These are phyloP conservation scores for Peterozyma xylosa DNA, from an alignment of 805 yeast species.

Conservation along the genomic window DNA sequence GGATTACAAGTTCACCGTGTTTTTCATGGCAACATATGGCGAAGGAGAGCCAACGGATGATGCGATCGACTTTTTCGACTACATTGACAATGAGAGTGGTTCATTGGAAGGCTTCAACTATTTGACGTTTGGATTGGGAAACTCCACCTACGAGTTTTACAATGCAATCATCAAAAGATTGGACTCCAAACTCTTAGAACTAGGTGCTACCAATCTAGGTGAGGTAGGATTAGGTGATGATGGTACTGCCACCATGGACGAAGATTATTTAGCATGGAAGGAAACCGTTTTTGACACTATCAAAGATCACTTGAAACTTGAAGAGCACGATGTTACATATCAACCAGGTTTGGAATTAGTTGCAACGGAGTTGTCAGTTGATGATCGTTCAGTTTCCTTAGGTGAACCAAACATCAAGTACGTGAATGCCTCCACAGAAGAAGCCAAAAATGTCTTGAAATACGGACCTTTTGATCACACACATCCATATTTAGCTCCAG, in stretches of 20 bases:
- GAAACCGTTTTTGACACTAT: slow-evolving; percentile 63
- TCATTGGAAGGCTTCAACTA: slow-evolving; percentile 51
- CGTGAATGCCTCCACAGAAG: slow-evolving; percentile 27
- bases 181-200: slow-evolving; percentile 40
- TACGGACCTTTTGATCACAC: slow-evolving; percentile 73
- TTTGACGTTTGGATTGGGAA: slow-evolving; percentile 88
- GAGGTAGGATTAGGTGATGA: slow-evolving; percentile 91
- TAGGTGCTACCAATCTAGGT: slow-evolving; percentile 72
- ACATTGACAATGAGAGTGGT: slow-evolving; percentile 52
- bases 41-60: slow-evolving; percentile 98
- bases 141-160: slow-evolving; percentile 87
- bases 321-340: slow-evolving; percentile 74
- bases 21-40: slow-evolving; percentile 90
- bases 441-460: slow-evolving; percentile 23
- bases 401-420: slow-evolving; percentile 79
- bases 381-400: slow-evolving; percentile 37
- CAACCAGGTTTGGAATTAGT: slow-evolving; percentile 59
- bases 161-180: slow-evolving; percentile 73
- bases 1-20: slow-evolving; percentile 43
- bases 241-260: slow-evolving; percentile 91
- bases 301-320: slow-evolving; percentile 54
- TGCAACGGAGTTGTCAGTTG: slow-evolving; percentile 21
- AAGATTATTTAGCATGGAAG: slow-evolving; percentile 91
- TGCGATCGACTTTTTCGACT: slow-evolving; percentile 73
- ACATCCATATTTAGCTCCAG: slow-evolving; percentile 77